These are phyloP conservation scores for Hagleromyces aurorensis DNA, from an alignment of 805 yeast genomes.

Conservation along the genomic window DNA sequence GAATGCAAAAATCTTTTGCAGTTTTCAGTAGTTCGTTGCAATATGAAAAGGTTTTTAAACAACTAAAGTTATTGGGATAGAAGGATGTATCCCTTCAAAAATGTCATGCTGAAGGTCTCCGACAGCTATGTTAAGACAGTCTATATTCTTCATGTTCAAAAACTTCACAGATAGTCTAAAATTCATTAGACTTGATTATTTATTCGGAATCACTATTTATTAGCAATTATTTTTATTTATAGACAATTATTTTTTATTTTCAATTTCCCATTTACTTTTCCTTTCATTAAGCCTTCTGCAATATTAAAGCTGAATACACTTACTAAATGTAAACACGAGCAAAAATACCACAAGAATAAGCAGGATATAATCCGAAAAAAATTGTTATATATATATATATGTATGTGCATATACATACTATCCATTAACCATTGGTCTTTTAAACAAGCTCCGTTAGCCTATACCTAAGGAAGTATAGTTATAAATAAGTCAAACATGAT, in stretches of 20 bases:
- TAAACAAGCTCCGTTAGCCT: too few relatives aligned
- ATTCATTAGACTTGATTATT: too few relatives aligned
- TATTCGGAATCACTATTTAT: background rate
- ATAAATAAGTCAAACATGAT: background rate
- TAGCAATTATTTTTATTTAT: background rate
- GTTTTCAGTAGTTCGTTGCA: constrained; percentile 6
- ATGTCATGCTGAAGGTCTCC: too few relatives aligned
- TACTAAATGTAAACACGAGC: constrained; percentile 1
- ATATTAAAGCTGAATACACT: background rate
- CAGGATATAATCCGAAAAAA: background rate
- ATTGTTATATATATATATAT: constrained; percentile 2
- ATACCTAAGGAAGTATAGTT: too few relatives aligned
- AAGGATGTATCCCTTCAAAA: too few relatives aligned
- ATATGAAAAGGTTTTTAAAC: constrained; percentile 8
- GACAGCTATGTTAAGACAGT: too few relatives aligned
- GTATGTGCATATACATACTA: background rate
- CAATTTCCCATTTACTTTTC: background rate
- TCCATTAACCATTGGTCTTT: background rate
- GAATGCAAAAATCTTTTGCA: constrained; percentile 10
- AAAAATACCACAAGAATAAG: too few relatives aligned
- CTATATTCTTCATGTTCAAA: too few relatives aligned
- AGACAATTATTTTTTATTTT: constrained; percentile 2
- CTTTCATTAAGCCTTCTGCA: background rate
- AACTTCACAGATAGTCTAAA: too few relatives aligned
- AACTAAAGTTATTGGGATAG: constrained; percentile 4